Base-by-base conservation (phyloP, 306 rosid species). In the Dalbergia cultrata region DNA sequence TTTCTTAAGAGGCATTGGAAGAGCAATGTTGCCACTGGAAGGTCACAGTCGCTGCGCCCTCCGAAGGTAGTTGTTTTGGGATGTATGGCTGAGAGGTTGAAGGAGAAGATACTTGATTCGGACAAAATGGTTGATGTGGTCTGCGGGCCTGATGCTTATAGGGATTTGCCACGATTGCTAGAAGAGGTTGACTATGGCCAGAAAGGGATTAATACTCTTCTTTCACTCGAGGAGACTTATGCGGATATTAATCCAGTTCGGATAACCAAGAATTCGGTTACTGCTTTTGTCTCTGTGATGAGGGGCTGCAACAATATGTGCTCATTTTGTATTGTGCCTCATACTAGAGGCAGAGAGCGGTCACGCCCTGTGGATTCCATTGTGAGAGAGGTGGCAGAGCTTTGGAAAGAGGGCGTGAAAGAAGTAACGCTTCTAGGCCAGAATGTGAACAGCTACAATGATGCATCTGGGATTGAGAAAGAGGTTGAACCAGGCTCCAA, bases 281-380 rank as follows among this genome's bases (percentile, higher is more conserved):
- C 88, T 82, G 99, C 99, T 31, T 95, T 95, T 79, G 98, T 95
- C 70, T 95, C 99, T 0, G 89, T 93, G 65, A 95, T 95, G 99
- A 93, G 99, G 84, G 97, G 99, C 13, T 96, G 99, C 90, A 96
- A 92, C 82, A 96, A 96, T 86, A 96, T 96, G 99, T 93, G 98
- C 79, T 96, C 98, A 1, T 96, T 93, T 85, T 96, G 99, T 78
- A 90, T 96, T 70, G 99, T 93, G 64, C 98, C 99, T 69, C 93
- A 92, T 71, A 96, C 98, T 7, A 85, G 99, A 88, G 98, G 99
- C 45, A 87, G 99, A 85, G 99, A 95, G 84, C 86, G 98, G 5
- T 90, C 99, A 0, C 99, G 97, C 9, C 93, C 99, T 57, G 94
- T 92, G 49, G 99, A 93, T 68, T 95, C 99, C 56, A 87, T 93